Conservation (phyloP, 2,329 filamentous ascomycete species). For the Polychaeton citri region DNA sequence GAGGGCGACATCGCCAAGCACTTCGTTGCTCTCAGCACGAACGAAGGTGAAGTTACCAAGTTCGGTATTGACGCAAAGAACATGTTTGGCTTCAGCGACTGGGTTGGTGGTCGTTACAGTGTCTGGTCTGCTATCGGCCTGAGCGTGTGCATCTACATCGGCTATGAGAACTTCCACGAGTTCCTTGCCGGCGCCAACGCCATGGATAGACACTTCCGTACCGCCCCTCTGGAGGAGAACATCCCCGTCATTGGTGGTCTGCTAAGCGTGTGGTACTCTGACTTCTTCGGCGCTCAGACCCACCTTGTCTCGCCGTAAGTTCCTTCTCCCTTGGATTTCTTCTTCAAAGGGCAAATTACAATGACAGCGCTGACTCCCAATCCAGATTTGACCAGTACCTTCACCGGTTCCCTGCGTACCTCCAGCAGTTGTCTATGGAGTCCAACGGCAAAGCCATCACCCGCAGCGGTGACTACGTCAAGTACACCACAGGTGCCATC, state of each 20-base stretch:
- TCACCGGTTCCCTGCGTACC: slow-evolving; percentile 96
- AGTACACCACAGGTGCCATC: slow-evolving; percentile 94
- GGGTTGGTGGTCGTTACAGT: slow-evolving; percentile 96
- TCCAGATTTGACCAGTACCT: slow-evolving; percentile 92
- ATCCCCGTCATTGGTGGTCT: slow-evolving; percentile 87
- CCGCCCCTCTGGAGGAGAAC: slow-evolving; percentile 83
- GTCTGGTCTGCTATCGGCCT: slow-evolving; percentile 98
- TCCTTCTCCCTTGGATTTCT: neutral
- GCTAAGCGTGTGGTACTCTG: slow-evolving; percentile 94
- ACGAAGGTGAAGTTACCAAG: slow-evolving; percentile 88
- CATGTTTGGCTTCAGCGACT: slow-evolving; percentile 99
- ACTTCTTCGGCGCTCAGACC: slow-evolving; percentile 97
- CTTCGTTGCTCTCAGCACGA: slow-evolving; percentile 96
- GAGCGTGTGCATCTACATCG: slow-evolving; percentile 87
- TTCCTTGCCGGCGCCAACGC: slow-evolving; percentile 89
- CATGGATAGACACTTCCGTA: slow-evolving; percentile 97
- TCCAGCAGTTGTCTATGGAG: slow-evolving; percentile 99
- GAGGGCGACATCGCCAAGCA: slow-evolving; percentile 82
- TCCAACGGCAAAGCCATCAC: slow-evolving; percentile 98
- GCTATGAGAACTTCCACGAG: slow-evolving; percentile 93
- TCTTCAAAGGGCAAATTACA: neutral
- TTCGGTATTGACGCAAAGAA: slow-evolving; percentile 98
- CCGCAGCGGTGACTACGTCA: slow-evolving; percentile 72
- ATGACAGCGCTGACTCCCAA: no score
- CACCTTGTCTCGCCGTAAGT: slow-evolving; percentile 88